Conservation (phyloP, 1,139 yeast species). For the Magnusiomyces starmeri region DNA sequence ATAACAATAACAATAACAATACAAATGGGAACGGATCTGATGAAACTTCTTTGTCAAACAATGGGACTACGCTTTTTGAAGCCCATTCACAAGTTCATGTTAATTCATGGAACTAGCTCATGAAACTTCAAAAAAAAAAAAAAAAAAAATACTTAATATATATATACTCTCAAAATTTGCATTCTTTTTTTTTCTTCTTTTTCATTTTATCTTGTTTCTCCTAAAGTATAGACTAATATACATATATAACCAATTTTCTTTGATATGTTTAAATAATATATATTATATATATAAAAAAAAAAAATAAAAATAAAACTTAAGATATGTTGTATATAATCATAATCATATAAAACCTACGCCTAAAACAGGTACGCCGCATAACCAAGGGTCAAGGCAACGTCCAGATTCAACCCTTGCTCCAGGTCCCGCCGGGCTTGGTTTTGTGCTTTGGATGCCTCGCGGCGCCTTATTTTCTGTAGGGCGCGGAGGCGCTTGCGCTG, state of each 20-base stretch:
- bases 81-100: no score
- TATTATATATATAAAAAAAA: not conserved
- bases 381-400: slow-evolving; percentile 14
- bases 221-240: not conserved
- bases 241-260: not conserved
- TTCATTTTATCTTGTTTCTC: not conserved
- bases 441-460: slow-evolving; percentile 2
- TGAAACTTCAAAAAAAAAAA: not conserved
- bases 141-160: not conserved
- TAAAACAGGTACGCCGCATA: slow-evolving; percentile 3
- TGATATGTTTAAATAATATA: not conserved
- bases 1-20: not conserved
- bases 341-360: not conserved
- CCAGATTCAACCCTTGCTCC: slow-evolving; percentile 16
- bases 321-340: not conserved
- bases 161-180: not conserved
- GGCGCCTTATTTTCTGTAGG: not conserved
- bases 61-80: no score
- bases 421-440: slow-evolving; percentile 9
- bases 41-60: not conserved
- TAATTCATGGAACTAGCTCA: not conserved
- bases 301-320: not conserved
- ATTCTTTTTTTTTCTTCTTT: not conserved
- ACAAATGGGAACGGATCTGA: slow-evolving; percentile 1
- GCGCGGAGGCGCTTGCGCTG: not conserved